phyloP scores from a whole-genome alignment of 2,329 filamentous ascomycete species.

The Cyclaneusma minus region DNA sequence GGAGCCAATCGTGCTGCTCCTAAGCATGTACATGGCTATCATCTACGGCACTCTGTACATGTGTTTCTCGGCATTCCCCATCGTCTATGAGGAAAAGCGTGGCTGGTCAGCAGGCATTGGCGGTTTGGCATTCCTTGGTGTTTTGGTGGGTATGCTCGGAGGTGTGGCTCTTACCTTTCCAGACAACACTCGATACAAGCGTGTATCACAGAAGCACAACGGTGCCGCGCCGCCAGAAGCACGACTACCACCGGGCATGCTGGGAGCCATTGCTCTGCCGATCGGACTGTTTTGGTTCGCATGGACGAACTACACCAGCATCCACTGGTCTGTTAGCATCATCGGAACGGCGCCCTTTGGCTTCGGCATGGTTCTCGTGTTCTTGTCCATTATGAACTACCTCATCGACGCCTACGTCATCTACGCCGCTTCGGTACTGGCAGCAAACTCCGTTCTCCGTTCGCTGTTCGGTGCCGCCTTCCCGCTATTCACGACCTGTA shows the following conservation, averaged over 20 bases:
- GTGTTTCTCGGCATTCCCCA: conserved; percentile 44
- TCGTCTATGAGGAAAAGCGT: conserved; percentile 46
- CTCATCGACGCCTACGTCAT: conserved; percentile 55
- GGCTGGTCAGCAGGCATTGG: conserved; percentile 44
- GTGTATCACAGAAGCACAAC: conserved; percentile 24
- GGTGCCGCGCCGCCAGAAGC: conserved; percentile 51
- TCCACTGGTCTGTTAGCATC: conserved; percentile 41
- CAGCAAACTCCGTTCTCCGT: conserved; percentile 56
- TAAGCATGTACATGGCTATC: conserved; percentile 51
- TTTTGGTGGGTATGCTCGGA: conserved; percentile 48
- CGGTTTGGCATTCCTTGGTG: conserved; percentile 51
- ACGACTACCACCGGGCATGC: conserved; percentile 42
- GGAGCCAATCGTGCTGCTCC: conserved; percentile 52
- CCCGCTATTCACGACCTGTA: conserved; percentile 49
- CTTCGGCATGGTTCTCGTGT: conserved; percentile 41
- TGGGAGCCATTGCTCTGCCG: conserved; percentile 47
- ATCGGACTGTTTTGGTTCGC: conserved; percentile 53
- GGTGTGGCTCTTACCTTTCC: conserved; percentile 38
- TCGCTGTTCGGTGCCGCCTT: conserved; percentile 59
- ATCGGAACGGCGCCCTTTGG: conserved; percentile 24
- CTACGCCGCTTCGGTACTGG: conserved; percentile 61
- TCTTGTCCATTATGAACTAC: conserved; percentile 51
- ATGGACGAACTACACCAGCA: conserved; percentile 41
- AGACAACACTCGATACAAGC: conserved; percentile 38
- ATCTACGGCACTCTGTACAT: conserved; percentile 39